Conservation (phyloP, 306 rosid species). For the Cucurbita maxima region DNA sequence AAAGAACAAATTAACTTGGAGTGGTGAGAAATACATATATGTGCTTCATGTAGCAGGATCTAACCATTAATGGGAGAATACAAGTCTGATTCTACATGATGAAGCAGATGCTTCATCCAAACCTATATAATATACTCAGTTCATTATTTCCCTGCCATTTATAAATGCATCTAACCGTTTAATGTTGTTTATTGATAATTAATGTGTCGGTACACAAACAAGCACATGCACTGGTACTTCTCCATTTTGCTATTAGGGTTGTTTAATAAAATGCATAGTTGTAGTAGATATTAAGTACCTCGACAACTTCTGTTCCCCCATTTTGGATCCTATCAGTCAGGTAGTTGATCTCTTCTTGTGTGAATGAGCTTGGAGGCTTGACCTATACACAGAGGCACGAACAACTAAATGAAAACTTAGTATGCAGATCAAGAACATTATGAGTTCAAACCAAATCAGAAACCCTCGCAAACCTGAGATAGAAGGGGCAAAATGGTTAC, state of each 20-base stretch:
- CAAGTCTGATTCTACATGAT: neutral
- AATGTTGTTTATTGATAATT: neutral
- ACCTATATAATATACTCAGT: neutral
- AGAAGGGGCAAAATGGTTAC: slow-evolving; percentile 85
- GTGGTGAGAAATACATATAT: neutral
- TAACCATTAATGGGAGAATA: neutral
- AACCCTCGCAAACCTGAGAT: slow-evolving; percentile 55
- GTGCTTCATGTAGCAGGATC: neutral
- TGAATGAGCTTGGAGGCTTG: slow-evolving; percentile 80
- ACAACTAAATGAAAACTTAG: neutral
- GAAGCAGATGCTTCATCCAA: neutral
- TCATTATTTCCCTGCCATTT: neutral
- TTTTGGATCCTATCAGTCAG: slow-evolving; percentile 90
- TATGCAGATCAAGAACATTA: neutral
- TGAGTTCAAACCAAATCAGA: neutral
- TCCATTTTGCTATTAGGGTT: neutral
- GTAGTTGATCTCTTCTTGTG: slow-evolving; percentile 51
- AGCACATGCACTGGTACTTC: neutral
- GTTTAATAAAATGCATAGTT: neutral
- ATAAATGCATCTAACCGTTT: neutral
- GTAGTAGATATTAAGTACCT: slow-evolving; percentile 24
- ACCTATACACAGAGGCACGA: slow-evolving; percentile 31
- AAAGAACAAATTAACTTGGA: neutral
- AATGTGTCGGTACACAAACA: neutral
- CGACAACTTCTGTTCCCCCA: slow-evolving; percentile 98